Evolutionary conservation across 371 early-diverging fungal genomes (phyloP).

Genomic region (Vittaforma corneae): DNA sequence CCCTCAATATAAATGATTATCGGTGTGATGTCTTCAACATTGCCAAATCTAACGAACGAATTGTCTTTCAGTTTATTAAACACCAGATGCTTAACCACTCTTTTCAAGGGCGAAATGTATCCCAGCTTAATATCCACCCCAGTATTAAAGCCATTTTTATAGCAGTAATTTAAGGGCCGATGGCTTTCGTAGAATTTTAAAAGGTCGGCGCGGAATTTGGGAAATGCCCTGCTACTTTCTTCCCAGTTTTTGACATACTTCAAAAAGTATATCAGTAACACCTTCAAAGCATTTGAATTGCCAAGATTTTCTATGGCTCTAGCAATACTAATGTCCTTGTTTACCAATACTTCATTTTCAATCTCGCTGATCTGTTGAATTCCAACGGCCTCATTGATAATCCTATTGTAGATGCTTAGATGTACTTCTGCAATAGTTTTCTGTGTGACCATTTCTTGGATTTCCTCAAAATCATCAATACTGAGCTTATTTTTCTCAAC

Average conservation of each 20-base stretch:
- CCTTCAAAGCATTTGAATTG: slow-evolving; percentile 14
- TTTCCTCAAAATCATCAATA: slow-evolving; percentile 46
- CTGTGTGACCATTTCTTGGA: slow-evolving; percentile 42
- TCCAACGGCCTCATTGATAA: slow-evolving; percentile 40
- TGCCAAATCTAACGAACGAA: slow-evolving; percentile 14
- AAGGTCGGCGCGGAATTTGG: slow-evolving; percentile 33
- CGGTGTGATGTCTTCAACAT: slow-evolving; percentile 17
- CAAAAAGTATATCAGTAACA: slow-evolving; percentile 26
- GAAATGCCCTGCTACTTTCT: slow-evolving; percentile 1
- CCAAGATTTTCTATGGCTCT: slow-evolving; percentile 2
- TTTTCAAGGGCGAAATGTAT: slow-evolving; percentile 49
- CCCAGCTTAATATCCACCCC: slow-evolving; percentile 46
- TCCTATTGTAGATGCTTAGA: slow-evolving; percentile 42
- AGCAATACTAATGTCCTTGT: slow-evolving; percentile 5
- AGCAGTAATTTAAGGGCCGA: neutral
- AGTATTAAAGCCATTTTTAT: slow-evolving; percentile 21
- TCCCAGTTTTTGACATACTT: slow-evolving; percentile 10
- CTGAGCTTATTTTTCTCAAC: slow-evolving; percentile 42
- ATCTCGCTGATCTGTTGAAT: slow-evolving; percentile 40
- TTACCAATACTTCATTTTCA: slow-evolving; percentile 28
- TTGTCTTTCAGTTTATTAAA: slow-evolving; percentile 30
- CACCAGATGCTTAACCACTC: slow-evolving; percentile 32
- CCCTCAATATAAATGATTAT: slow-evolving; percentile 48
- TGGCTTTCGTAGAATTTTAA: slow-evolving; percentile 29
- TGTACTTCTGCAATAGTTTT: slow-evolving; percentile 42